phyloP scores from a whole-genome alignment of 1,139 yeast species.

The Saccharomyces hybrid region DNA sequence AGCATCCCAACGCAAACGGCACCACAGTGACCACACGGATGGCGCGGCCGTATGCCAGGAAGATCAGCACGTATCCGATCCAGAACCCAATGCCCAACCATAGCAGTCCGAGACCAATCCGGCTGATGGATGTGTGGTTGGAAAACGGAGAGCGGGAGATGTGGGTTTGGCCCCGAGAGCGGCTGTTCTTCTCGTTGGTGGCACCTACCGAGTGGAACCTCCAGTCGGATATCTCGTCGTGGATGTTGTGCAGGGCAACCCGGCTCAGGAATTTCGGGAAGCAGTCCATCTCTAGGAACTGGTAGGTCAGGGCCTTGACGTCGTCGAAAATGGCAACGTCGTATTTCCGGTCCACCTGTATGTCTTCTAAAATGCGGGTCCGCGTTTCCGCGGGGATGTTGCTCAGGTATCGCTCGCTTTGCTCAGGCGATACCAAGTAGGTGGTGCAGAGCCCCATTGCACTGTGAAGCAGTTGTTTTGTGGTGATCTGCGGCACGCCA shows the following conservation, averaged over 20 bases:
- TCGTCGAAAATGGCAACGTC: conserved; percentile 91
- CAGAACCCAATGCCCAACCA: conserved; percentile 79
- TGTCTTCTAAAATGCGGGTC: conserved; percentile 51
- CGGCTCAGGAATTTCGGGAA: conserved; percentile 76
- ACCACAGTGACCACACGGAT: conserved; percentile 63
- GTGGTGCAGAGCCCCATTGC: conserved; percentile 57
- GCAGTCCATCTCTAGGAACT: conserved; percentile 84
- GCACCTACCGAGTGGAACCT: conserved; percentile 15
- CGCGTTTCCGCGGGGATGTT: conserved; percentile 65
- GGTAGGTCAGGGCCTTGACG: conserved; percentile 74
- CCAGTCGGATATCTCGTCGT: conserved; percentile 41
- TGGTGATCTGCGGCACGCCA: conserved; percentile 37
- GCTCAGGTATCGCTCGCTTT: conserved; percentile 63
- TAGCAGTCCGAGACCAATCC: conserved; percentile 46
- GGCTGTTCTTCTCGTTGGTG: conserved; percentile 1
- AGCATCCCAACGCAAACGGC: conserved; percentile 72
- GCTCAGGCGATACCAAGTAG: conserved; percentile 58
- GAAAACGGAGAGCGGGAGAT: conserved; percentile 8
- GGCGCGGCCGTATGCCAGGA: conserved; percentile 57
- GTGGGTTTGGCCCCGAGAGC: not conserved
- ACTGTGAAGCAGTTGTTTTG: conserved; percentile 26
- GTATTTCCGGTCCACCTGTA: conserved; percentile 78
- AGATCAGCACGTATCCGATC: conserved; percentile 77
- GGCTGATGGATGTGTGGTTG: conserved; percentile 38
- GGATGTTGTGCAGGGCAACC: conserved; percentile 78